Percentiles rank a stretch among this genome's conserved stretches.
phyloP scores from a whole-genome alignment of 371 early-diverging fungal species.

The Apophysomyces trapeziformis region DNA sequence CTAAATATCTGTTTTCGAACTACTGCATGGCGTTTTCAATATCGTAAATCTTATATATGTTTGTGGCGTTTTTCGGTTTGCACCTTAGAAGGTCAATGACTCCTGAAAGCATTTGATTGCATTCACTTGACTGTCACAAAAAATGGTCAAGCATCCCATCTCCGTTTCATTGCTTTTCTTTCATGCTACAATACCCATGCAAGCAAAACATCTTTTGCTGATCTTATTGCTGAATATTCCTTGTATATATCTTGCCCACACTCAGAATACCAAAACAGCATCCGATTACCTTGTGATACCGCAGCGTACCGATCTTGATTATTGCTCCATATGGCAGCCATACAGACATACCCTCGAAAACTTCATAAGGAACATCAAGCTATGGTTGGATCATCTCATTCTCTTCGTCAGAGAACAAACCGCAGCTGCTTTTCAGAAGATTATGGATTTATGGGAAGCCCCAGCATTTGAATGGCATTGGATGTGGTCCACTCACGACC shows the following conservation, averaged over 20 bases:
- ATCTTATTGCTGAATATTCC: background rate
- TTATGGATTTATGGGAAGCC: background rate
- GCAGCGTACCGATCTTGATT: background rate
- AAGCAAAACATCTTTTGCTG: background rate
- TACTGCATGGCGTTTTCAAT: too few species aligned
- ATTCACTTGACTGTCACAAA: background rate
- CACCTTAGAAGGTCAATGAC: too few species aligned
- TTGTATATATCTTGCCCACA: background rate
- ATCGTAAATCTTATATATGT: too few species aligned
- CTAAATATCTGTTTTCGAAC: too few species aligned
- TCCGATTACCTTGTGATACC: slow-evolving; percentile 9
- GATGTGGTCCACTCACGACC: background rate
- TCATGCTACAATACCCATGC: background rate
- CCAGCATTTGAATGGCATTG: slow-evolving; percentile 8
- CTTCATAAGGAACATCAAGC: background rate
- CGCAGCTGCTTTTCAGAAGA: background rate
- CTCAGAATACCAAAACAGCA: background rate
- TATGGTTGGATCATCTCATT: background rate
- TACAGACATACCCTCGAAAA: background rate
- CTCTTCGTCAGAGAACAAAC: background rate
- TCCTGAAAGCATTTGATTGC: background rate
- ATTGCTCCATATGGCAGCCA: slow-evolving; percentile 3
- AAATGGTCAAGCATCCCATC: background rate
- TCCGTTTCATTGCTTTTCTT: background rate
- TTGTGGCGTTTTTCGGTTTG: too few species aligned